These are phyloP conservation scores for Lachancea sp. DNA, from an alignment of 805 yeast genomes.

Conservation along the genomic window DNA sequence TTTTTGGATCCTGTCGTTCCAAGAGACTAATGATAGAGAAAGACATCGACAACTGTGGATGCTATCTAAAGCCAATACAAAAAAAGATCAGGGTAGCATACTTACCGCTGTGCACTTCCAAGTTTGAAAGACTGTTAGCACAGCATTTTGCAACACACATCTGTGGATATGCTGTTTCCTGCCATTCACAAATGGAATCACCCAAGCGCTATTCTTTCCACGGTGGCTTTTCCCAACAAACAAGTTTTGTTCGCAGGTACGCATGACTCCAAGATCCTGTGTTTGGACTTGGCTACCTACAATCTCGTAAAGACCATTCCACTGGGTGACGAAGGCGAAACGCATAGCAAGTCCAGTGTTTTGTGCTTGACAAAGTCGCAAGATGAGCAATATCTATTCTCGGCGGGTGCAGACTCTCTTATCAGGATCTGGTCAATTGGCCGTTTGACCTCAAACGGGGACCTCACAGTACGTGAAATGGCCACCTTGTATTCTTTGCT, in stretches of 20 bases:
- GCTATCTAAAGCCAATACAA: background rate
- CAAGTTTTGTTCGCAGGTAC: slow-evolving; percentile 80
- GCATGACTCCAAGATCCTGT: slow-evolving; percentile 72
- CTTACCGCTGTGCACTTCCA: too few species aligned
- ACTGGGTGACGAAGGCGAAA: slow-evolving; percentile 31
- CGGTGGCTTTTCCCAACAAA: slow-evolving; percentile 52
- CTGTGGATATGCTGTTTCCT: slow-evolving; percentile 16
- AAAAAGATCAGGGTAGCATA: background rate
- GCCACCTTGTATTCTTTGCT: slow-evolving; percentile 76
- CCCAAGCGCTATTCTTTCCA: slow-evolving; percentile 65
- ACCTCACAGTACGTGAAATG: slow-evolving; percentile 35
- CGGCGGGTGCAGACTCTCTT: slow-evolving; percentile 87
- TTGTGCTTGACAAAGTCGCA: slow-evolving; percentile 54
- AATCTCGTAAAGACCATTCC: slow-evolving; percentile 40
- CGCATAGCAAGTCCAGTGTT: slow-evolving; percentile 39
- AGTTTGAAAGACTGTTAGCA: background rate
- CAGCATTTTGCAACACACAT: background rate
- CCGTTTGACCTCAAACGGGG: slow-evolving; percentile 11
- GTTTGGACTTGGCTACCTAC: slow-evolving; percentile 61
- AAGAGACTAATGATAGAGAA: background rate
- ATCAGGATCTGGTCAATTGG: slow-evolving; percentile 77
- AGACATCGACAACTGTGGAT: background rate
- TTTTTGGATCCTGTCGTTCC: background rate
- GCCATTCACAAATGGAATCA: slow-evolving; percentile 73
- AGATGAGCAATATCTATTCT: slow-evolving; percentile 55